Evolutionary conservation across 2,329 filamentous ascomycete genomes (phyloP).

Genomic region (Gaeumannomyces tritici): DNA sequence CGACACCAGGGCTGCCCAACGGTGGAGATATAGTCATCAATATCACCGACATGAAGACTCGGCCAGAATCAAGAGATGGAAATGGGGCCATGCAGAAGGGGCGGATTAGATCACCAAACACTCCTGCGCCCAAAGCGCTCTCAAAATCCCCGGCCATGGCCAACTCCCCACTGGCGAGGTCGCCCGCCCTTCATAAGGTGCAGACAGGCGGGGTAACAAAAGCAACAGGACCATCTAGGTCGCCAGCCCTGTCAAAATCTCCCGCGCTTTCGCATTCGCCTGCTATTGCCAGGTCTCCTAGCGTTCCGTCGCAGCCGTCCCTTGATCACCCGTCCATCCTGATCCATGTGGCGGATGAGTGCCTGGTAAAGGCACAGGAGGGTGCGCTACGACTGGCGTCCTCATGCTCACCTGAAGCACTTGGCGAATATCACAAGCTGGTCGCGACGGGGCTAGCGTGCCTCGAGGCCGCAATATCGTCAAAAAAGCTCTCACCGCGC

Average conservation of each 20-base stretch:
- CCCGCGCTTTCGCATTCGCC: slow-evolving; percentile 1
- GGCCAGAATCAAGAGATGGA: background rate
- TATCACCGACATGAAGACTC: slow-evolving; percentile 1
- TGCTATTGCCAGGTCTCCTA: slow-evolving; percentile 22
- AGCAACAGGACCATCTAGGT: background rate
- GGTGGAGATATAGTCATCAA: slow-evolving; percentile 1
- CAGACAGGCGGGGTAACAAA: background rate
- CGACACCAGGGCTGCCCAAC: no score
- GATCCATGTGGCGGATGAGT: slow-evolving; percentile 66
- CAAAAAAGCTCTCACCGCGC: slow-evolving; percentile 49
- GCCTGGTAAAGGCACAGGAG: slow-evolving; percentile 55
- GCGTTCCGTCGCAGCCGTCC: slow-evolving; percentile 26
- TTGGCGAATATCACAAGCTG: slow-evolving; percentile 62
- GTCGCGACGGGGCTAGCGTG: slow-evolving; percentile 65
- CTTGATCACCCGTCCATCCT: slow-evolving; percentile 50
- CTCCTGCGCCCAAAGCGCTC: background rate
- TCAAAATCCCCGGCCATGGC: slow-evolving; percentile 1
- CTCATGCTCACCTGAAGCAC: slow-evolving; percentile 36
- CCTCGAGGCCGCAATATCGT: slow-evolving; percentile 59
- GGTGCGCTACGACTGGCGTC: slow-evolving; percentile 39
- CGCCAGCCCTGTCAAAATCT: background rate
- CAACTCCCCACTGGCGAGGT: background rate
- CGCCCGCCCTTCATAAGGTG: background rate
- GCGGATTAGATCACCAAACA: background rate
- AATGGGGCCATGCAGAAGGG: background rate